A percentile compares a stretch with the other conserved stretches of the same genome.
Conservation (phyloP, 2,329 filamentous ascomycete genomes). For the Nigrospora oryzae region DNA sequence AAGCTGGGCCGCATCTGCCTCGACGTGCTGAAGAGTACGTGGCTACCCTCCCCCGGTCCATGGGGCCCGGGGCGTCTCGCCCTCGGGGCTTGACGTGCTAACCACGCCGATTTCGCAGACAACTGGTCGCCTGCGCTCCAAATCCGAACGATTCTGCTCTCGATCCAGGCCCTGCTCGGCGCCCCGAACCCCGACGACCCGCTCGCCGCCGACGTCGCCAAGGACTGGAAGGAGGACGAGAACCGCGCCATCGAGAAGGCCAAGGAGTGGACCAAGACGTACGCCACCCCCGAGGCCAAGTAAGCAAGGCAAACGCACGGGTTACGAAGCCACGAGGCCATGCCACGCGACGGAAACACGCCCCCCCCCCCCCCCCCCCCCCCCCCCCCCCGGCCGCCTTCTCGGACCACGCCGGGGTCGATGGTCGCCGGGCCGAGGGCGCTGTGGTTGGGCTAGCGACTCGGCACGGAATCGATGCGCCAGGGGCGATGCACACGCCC, state of each 20-base stretch:
- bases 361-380: too few species aligned
- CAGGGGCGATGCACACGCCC: too few species aligned
- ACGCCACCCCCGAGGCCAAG: constrained; percentile 47
- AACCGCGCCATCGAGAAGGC: constrained; percentile 86
- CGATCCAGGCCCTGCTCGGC: constrained; percentile 91
- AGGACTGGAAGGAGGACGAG: constrained; percentile 97
- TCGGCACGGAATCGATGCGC: too few species aligned
- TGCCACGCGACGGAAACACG: too few species aligned
- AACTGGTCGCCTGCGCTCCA: constrained; percentile 99
- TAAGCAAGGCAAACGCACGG: not conserved
- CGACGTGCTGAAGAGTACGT: constrained; percentile 89
- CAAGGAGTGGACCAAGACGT: constrained; percentile 81
- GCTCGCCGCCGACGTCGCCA: constrained; percentile 94
- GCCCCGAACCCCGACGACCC: constrained; percentile 97
- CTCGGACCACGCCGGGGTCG: too few species aligned
- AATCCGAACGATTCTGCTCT: constrained; percentile 96
- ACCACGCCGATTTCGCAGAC: constrained; percentile 40
- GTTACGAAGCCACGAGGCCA: too few species aligned
- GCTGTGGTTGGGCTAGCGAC: too few species aligned
- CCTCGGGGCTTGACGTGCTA: not conserved
- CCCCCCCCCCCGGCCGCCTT: too few species aligned
- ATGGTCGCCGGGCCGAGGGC: too few species aligned
- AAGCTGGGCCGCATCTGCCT: constrained; percentile 95
- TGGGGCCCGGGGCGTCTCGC: not conserved
- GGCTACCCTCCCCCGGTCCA: not conserved